Conservation (phyloP, 768 basidiomycete species). For the Boletus rubescentipes region DNA sequence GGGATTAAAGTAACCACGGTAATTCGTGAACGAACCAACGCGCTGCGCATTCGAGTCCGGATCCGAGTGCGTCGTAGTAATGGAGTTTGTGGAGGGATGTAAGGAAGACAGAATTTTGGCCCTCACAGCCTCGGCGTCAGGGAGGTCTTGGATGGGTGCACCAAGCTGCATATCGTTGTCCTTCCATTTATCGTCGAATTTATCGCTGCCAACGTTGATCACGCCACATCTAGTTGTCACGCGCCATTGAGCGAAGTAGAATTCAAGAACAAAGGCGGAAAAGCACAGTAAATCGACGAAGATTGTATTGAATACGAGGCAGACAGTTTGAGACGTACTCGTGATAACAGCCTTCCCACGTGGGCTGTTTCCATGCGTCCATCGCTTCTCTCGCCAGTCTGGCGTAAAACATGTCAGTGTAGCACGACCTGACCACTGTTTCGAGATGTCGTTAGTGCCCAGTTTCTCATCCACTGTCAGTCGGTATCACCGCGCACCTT, state of each 20-base stretch:
- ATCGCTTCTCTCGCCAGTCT: constrained; percentile 77
- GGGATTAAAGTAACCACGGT: constrained; percentile 65
- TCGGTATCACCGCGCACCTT: constrained; percentile 14
- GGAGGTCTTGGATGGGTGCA: constrained; percentile 40
- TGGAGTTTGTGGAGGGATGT: not conserved
- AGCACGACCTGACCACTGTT: constrained; percentile 73
- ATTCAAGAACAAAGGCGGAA: not conserved
- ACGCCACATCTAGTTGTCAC: constrained; percentile 24
- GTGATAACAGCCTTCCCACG: constrained; percentile 77
- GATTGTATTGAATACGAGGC: not conserved
- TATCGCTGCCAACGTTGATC: constrained; percentile 20
- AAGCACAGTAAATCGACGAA: not conserved
- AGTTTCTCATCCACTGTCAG: not conserved
- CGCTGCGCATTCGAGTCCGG: not conserved
- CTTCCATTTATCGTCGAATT: constrained; percentile 55
- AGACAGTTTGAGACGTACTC: constrained; percentile 54
- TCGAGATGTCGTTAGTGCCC: not conserved
- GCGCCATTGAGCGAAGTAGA: not conserved
- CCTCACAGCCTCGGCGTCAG: constrained; percentile 13
- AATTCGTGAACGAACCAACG: constrained; percentile 19
- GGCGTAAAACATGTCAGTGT: constrained; percentile 67
- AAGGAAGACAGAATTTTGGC: constrained; percentile 20
- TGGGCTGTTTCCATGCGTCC: constrained; percentile 63
- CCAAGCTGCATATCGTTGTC: constrained; percentile 63
- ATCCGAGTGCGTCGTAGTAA: not conserved